A percentile compares a stretch with the other conserved stretches of the same genome.
These are phyloP conservation scores for Petasospora rhodanensis DNA, from an alignment of 1,139 yeast species.

Conservation along the genomic window DNA sequence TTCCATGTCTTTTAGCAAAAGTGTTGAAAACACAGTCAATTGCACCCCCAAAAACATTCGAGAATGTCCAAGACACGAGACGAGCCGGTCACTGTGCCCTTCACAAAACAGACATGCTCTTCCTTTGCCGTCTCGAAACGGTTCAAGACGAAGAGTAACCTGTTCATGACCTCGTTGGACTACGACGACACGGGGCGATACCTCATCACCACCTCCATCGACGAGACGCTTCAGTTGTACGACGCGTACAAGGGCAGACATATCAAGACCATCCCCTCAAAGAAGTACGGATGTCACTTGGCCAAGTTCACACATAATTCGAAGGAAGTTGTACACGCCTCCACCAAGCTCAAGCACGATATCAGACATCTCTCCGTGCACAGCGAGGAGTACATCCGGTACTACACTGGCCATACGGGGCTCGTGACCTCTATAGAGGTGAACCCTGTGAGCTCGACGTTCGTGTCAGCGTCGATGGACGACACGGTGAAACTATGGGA, in stretches of 20 bases:
- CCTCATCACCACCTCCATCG: constrained; percentile 72
- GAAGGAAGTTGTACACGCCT: no score
- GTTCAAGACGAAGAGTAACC: constrained; percentile 13
- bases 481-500: constrained; percentile 84
- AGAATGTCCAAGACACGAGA: no score
- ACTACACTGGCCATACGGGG: constrained; percentile 81
- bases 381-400: constrained; percentile 75
- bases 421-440: constrained; percentile 70
- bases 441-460: constrained; percentile 65
- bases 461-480: constrained; percentile 70
- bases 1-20: no score
- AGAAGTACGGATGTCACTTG: constrained; percentile 87
- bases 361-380: constrained; percentile 71
- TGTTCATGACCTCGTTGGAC: constrained; percentile 68
- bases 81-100: background rate
- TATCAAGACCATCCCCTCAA: constrained; percentile 64
- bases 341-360: constrained; percentile 73
- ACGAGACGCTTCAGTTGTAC: constrained; percentile 80
- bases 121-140: background rate
- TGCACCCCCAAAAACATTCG: no score
- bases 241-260: constrained; percentile 67
- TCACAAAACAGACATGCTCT: background rate
- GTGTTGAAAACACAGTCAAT: no score
- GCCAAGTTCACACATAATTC: constrained; percentile 84
- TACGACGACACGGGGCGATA: constrained; percentile 84